phyloP scores from a whole-genome alignment of 1,284 basidiomycete species.

The Sporisorium graminicola region DNA sequence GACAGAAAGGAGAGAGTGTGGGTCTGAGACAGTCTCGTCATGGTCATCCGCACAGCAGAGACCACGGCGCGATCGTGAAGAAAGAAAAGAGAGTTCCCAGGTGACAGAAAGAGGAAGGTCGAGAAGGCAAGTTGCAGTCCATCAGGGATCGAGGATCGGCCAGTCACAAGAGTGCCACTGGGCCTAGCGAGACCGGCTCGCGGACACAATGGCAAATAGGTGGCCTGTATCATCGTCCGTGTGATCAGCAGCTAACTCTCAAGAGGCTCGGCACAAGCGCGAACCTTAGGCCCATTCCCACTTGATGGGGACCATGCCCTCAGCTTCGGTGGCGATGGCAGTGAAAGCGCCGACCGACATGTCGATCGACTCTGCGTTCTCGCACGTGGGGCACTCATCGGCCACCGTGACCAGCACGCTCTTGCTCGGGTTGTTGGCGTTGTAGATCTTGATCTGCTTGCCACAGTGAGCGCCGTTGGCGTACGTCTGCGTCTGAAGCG shows the following conservation, averaged over 20 bases:
- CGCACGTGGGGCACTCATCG: constrained; percentile 73
- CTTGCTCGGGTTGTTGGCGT: constrained; percentile 70
- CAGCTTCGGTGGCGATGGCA: constrained; percentile 73
- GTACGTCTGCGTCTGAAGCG: constrained; percentile 52
- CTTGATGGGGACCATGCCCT: constrained; percentile 74
- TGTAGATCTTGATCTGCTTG: constrained; percentile 76
- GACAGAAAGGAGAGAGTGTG: neutral
- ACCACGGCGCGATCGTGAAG: neutral
- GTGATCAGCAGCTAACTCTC: constrained; percentile 14
- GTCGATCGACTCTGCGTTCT: constrained; percentile 78
- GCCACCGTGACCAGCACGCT: constrained; percentile 73
- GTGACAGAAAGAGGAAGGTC: constrained; percentile 21
- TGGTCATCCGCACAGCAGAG: constrained; percentile 25
- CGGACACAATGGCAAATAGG: neutral
- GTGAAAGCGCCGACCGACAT: constrained; percentile 82
- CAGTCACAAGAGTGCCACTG: constrained; percentile 10
- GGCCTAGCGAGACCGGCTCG: constrained; percentile 27
- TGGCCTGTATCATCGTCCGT: constrained; percentile 9
- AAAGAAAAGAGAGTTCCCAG: neutral
- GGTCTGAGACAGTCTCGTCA: neutral
- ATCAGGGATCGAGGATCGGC: constrained; percentile 14
- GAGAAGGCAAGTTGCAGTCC: constrained; percentile 9
- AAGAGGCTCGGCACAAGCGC: neutral
- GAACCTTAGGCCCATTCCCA: constrained; percentile 47
- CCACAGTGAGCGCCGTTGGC: constrained; percentile 77